A percentile compares a stretch with the other conserved stretches of the same genome.
Conservation (phyloP, 2,329 filamentous ascomycete species). For the Fusarium pseudograminearum region DNA sequence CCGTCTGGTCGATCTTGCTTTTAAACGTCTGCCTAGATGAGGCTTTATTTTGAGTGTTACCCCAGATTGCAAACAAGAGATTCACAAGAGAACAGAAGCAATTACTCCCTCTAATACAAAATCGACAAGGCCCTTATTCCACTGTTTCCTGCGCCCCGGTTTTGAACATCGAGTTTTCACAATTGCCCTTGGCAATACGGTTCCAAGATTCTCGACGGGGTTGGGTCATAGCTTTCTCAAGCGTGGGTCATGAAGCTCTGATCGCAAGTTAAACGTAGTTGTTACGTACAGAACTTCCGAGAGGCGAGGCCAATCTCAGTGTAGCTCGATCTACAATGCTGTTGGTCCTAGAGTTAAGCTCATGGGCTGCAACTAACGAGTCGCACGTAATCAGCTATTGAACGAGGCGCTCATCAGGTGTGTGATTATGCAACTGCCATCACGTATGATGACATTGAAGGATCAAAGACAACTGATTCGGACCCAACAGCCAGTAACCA, state of each 20-base stretch:
- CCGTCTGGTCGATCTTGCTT: constrained; percentile 36
- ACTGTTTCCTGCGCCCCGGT: not conserved
- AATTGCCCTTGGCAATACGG: not conserved
- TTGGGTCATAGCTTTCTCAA: constrained; percentile 30
- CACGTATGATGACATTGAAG: constrained; percentile 8
- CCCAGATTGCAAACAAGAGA: not conserved
- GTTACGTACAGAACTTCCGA: constrained; percentile 16
- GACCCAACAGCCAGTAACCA: not conserved
- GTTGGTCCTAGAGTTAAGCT: constrained; percentile 1
- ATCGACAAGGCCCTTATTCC: not conserved
- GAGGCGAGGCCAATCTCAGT: constrained; percentile 13
- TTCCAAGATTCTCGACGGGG: constrained; percentile 27
- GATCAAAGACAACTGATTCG: not conserved
- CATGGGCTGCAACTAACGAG: constrained; percentile 10
- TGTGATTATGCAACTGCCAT: constrained; percentile 4
- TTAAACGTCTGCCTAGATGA: constrained; percentile 20
- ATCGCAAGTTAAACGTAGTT: constrained; percentile 21
- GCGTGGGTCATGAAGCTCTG: constrained; percentile 28
- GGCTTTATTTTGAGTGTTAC: not conserved
- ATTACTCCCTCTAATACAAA: not conserved
- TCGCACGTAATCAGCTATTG: constrained; percentile 27
- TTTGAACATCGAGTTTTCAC: not conserved
- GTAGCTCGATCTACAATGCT: not conserved
- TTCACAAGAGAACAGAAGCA: not conserved
- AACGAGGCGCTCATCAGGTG: constrained; percentile 5